These are phyloP conservation scores for Alternaria tenuissima DNA, from an alignment of 2,329 filamentous ascomycete genomes.

Conservation along the genomic window DNA sequence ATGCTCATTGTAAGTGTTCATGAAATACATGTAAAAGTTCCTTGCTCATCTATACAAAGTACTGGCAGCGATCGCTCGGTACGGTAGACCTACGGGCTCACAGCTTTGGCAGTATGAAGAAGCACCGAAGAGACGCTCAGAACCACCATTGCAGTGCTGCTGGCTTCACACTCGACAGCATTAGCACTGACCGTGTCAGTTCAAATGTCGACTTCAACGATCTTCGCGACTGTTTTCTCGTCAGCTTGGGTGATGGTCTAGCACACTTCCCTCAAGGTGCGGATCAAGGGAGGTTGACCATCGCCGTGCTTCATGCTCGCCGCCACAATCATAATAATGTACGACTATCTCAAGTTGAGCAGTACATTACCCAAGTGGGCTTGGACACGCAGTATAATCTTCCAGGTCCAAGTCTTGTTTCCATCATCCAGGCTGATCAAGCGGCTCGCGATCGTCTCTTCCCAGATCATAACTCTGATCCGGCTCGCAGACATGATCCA, in stretches of 20 bases:
- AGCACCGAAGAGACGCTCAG: not conserved
- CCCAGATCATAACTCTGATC: not conserved
- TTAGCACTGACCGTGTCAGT: not conserved
- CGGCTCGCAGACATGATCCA: not conserved
- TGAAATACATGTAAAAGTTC: no score
- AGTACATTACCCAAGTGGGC: not conserved
- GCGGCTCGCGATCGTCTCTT: not conserved
- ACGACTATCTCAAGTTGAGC: slow-evolving; percentile 2
- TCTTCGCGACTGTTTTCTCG: slow-evolving; percentile 1
- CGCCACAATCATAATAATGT: not conserved
- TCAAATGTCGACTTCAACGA: not conserved
- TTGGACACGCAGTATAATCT: not conserved
- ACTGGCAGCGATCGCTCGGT: not conserved
- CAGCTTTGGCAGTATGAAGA: not conserved
- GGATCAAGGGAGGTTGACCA: not conserved
- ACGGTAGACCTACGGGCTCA: not conserved
- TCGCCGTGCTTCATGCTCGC: not conserved
- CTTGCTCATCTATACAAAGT: not conserved
- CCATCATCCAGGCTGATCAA: not conserved
- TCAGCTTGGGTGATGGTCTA: not conserved
- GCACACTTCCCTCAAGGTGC: not conserved
- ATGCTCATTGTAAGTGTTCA: not conserved
- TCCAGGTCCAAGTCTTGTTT: not conserved
- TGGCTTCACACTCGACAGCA: not conserved
- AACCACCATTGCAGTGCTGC: not conserved